Percentiles rank a stretch among this genome's conserved stretches.
Evolutionary conservation across 2,329 filamentous ascomycete genomes (phyloP).

Genomic region (Nothopassalora personata): DNA sequence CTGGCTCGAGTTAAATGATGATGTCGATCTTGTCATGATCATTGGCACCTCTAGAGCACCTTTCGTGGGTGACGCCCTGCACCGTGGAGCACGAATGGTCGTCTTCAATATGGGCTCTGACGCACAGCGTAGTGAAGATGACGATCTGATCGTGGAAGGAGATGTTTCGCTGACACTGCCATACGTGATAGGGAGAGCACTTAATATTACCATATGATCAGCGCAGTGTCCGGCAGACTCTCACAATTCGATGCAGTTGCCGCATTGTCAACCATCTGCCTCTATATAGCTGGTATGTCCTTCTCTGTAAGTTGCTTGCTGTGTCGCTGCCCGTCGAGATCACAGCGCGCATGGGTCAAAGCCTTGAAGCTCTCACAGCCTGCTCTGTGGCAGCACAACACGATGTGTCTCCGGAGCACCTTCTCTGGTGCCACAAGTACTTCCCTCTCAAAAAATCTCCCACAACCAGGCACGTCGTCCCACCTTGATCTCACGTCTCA

Average conservation of each 20-base stretch:
- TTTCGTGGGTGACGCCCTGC: neutral
- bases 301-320: too few species aligned
- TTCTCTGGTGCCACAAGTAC: neutral
- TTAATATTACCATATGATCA: neutral
- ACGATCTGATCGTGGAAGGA: neutral
- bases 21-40: constrained; percentile 1
- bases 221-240: too few species aligned
- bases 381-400: too few species aligned
- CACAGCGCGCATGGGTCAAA: too few species aligned
- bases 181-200: neutral
- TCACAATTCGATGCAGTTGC: too few species aligned
- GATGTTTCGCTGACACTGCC: neutral
- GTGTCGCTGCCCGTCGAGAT: too few species aligned
- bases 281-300: too few species aligned
- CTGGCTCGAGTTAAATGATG: neutral
- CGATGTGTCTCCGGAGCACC: too few species aligned
- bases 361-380: too few species aligned
- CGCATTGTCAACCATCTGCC: too few species aligned
- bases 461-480: too few species aligned
- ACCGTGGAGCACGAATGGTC: neutral
- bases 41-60: neutral
- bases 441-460: neutral
- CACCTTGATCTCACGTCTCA: neutral
- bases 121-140: neutral
- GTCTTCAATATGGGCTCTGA: neutral